Evolutionary conservation across 164 flowering plant genomes (phyloP).

Genomic region (Berberis vulgaris): DNA sequence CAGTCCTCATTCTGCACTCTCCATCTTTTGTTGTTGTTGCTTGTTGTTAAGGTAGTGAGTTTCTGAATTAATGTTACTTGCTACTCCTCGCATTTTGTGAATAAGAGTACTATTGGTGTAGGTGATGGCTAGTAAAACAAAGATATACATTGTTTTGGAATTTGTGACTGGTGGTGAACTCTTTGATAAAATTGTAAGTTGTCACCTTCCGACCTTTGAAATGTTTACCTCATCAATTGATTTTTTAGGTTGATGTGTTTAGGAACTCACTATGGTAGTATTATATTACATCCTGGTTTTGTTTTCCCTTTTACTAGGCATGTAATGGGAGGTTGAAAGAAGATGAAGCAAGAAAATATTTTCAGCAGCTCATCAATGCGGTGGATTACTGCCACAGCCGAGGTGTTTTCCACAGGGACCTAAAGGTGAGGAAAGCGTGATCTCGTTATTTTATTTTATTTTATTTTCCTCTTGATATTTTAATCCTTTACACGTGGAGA

Average conservation of each 20-base stretch:
- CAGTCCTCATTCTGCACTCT: too few species aligned
- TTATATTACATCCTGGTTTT: too few species aligned
- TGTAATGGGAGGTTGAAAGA: slow-evolving; percentile 76
- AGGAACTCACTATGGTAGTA: too few species aligned
- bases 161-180: slow-evolving; percentile 92
- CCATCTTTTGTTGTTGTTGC: not conserved
- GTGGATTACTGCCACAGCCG: slow-evolving; percentile 98
- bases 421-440: slow-evolving; percentile 44
- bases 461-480: not conserved
- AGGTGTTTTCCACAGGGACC: slow-evolving; percentile 89
- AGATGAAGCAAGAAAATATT: slow-evolving; percentile 89
- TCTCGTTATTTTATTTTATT: not conserved
- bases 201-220: not conserved
- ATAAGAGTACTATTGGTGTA: slow-evolving; percentile 19
- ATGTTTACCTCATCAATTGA: too few species aligned
- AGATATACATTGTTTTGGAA: slow-evolving; percentile 82
- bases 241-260: too few species aligned
- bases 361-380: slow-evolving; percentile 91
- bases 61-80: not conserved
- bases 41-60: not conserved
- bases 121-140: slow-evolving; percentile 99
- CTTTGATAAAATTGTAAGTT: slow-evolving; percentile 85
- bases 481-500: not conserved
- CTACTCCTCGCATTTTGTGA: not conserved
- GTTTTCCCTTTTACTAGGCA: slow-evolving; percentile 30